Percentiles rank a stretch among this genome's conserved stretches.
phyloP scores from a whole-genome alignment of 345 rosid species.

The Moricandia moricandioides region DNA sequence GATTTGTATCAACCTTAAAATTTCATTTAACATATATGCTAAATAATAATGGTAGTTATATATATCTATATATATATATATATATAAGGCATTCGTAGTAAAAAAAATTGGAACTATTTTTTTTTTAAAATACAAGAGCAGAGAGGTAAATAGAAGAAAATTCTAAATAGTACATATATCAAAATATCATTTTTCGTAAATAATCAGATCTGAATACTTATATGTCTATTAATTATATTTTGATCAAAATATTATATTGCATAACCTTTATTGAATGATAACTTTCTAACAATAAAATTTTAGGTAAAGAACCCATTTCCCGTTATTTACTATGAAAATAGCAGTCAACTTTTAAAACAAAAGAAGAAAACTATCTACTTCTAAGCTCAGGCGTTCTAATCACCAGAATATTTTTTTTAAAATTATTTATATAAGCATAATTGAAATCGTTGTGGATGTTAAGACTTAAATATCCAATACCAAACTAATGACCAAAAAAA shows the following conservation, averaged over 20 bases:
- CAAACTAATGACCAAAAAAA: neutral
- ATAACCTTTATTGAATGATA: neutral
- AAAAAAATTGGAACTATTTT: too few species aligned
- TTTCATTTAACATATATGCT: too few species aligned
- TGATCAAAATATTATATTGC: neutral
- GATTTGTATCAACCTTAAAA: too few species aligned
- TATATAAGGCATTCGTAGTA: too few species aligned
- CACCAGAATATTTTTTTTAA: neutral
- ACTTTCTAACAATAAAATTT: neutral
- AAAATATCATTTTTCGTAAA: too few species aligned
- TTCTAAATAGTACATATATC: too few species aligned
- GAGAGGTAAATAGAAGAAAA: too few species aligned
- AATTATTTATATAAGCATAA: neutral
- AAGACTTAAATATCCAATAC: slow-evolving; percentile 23
- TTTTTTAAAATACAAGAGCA: too few species aligned
- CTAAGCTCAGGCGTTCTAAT: slow-evolving; percentile 6
- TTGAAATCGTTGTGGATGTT: slow-evolving; percentile 20
- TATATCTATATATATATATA: too few species aligned
- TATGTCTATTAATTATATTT: too few species aligned
- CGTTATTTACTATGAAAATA: slow-evolving; percentile 14
- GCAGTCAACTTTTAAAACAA: slow-evolving; percentile 3
- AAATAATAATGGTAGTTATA: too few species aligned
- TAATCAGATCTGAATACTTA: too few species aligned
- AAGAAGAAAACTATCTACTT: slow-evolving; percentile 19
- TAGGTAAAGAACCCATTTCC: neutral